A percentile compares a stretch with the other conserved stretches of the same genome.
Conservation (phyloP, 176 grass and related monocot species). For the Phoenix dactylifera region DNA sequence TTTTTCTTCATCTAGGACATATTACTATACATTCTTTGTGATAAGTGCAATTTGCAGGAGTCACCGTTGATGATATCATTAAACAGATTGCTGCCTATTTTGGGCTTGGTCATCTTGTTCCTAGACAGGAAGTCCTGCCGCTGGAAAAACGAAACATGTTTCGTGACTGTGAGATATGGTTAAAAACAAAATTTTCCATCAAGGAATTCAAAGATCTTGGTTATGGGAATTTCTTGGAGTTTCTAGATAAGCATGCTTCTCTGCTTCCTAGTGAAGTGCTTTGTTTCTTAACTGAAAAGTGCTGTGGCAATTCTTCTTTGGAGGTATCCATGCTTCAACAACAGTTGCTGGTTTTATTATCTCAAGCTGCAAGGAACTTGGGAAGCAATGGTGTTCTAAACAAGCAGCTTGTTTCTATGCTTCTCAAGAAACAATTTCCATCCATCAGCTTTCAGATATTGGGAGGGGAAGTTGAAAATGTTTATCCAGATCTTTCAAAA, state of each 20-base stretch:
- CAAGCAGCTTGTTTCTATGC: slow-evolving; percentile 38
- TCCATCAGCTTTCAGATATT: slow-evolving; percentile 48
- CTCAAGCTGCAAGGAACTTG: slow-evolving; percentile 43
- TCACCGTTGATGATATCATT: slow-evolving; percentile 46
- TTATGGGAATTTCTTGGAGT: slow-evolving; percentile 66
- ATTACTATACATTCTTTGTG: too few species aligned
- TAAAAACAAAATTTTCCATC: slow-evolving; percentile 45
- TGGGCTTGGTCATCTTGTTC: slow-evolving; percentile 33
- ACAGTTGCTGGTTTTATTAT: slow-evolving; percentile 57
- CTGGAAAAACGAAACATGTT: slow-evolving; percentile 27
- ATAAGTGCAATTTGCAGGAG: slow-evolving; percentile 20
- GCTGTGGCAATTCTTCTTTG: slow-evolving; percentile 23
- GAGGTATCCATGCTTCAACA: slow-evolving; percentile 48
- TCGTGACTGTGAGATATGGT: slow-evolving; percentile 57
- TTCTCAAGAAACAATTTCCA: slow-evolving; percentile 84
- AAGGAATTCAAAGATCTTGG: slow-evolving; percentile 69
- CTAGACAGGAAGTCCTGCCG: slow-evolving; percentile 9
- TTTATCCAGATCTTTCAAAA: slow-evolving; percentile 18
- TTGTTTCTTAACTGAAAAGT: slow-evolving; percentile 36
- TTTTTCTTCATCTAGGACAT: too few species aligned
- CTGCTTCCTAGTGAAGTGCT: slow-evolving; percentile 32
- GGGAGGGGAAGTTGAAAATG: slow-evolving; percentile 28
- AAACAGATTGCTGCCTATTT: slow-evolving; percentile 55
- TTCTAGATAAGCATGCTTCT: slow-evolving; percentile 59
- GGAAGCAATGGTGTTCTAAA: slow-evolving; percentile 27